Evolutionary conservation across 2,329 filamentous ascomycete species (phyloP), one percentile per base, ranked within the genome.

Genomic region (Hypoxylon sp.): DNA sequence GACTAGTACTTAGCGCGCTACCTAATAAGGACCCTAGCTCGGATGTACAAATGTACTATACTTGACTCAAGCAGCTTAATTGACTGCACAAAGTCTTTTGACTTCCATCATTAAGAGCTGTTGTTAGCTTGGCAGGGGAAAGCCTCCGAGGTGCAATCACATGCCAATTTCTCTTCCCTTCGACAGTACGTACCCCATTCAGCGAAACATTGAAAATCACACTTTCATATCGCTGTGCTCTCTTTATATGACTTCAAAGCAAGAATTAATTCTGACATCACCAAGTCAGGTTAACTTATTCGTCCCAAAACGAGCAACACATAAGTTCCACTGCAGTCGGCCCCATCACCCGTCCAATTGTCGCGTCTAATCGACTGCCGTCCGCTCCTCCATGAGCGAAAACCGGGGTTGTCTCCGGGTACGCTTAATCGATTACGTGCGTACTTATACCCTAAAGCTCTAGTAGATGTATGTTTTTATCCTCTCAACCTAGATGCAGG

Each of bases 61-160:
- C 31, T 67, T 70, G 67, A 70, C 64, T 70, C 67, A 19, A 59
- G 64, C 47, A 29, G 24, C 31, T 67, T 52, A 57, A 65, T 70
- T 65, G 29, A 31, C 29, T 42, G 57, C 64, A 64, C 63, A 47
- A 48, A 66, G 59, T 67, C 58, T 65, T 46, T 65, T 62, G 51
- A 65, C 50, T 60, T 70, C 53, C 35, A 56, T 65, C 57, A 63
- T 54, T 24, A 24, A 64, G 19, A 58, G 33, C 58, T 55, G 44
- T 46, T 63, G 26, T 57, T 56, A 67, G 58, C 70, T 70, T 70
- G 70, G 67, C 58, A 72, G 65, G 65, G 67, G 66, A 61, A 61
- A 61, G 31, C 13, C 64, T 64, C 66, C 70, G 65, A 72, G 67
- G 63, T 61, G 53, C 44, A 58, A 71, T 75, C 74, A 75, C 74